These are phyloP conservation scores for Plasmodium adleri DNA, from an alignment of 169 alveolate species.

Conservation along the genomic window DNA sequence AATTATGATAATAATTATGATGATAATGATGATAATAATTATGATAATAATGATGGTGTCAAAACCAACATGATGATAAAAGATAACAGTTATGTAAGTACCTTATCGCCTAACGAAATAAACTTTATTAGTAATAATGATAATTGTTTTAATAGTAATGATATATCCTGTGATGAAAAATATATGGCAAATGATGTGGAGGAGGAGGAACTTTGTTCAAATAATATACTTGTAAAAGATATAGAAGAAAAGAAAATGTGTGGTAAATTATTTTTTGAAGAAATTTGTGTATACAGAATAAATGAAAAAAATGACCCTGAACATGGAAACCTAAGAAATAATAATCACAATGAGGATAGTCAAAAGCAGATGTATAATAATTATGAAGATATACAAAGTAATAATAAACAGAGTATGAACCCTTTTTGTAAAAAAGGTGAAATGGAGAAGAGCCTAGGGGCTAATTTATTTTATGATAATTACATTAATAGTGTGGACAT, in stretches of 20 bases:
- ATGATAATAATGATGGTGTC: background rate
- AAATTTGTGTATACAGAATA: constrained; percentile 36
- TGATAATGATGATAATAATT: background rate
- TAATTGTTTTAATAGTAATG: constrained; percentile 10
- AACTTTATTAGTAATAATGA: constrained; percentile 25
- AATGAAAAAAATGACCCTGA: constrained; percentile 16
- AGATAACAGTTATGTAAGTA: too few species aligned
- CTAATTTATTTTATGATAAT: background rate
- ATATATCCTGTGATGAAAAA: background rate
- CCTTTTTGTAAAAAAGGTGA: background rate
- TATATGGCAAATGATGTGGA: background rate
- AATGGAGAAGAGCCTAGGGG: background rate
- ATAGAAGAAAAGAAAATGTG: constrained; percentile 44
- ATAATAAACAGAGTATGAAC: too few species aligned
- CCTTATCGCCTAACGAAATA: background rate
- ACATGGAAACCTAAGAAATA: background rate
- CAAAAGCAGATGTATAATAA: background rate
- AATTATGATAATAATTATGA: too few species aligned
- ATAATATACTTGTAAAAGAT: constrained; percentile 29
- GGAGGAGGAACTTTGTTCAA: constrained; percentile 2
- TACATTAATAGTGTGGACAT: constrained; percentile 19
- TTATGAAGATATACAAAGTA: background rate
- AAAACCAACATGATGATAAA: background rate
- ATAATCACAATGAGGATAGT: background rate
- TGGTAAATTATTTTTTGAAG: constrained; percentile 54